Evolutionary conservation across 2,329 filamentous ascomycete species (phyloP).

Genomic region (Fusarium tjaetaba): DNA sequence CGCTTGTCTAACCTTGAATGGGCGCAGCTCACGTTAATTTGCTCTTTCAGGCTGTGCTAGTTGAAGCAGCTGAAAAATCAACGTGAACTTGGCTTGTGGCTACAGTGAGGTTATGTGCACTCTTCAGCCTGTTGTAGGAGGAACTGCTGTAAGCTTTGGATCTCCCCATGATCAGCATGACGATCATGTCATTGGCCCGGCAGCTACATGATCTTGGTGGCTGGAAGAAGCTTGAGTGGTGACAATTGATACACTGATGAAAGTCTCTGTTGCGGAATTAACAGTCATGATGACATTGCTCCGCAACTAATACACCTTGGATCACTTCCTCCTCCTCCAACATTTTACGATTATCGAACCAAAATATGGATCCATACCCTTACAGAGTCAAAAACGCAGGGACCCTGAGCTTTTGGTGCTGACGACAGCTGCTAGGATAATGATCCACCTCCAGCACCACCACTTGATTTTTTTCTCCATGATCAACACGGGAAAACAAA

Average conservation of each 20-base stretch:
- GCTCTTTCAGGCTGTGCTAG: conserved; percentile 14
- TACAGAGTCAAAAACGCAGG: conserved; percentile 3
- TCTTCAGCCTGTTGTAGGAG: background rate
- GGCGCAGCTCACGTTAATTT: conserved; percentile 33
- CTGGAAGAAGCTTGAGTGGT: conserved; percentile 15
- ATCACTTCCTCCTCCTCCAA: background rate
- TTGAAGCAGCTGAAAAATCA: conserved; percentile 15
- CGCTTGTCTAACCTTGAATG: conserved; percentile 22
- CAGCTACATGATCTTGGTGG: conserved; percentile 20
- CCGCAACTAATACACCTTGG: background rate
- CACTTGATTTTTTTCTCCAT: conserved; percentile 15
- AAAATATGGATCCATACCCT: conserved; percentile 14
- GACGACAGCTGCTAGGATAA: conserved; percentile 38
- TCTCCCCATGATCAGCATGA: conserved; percentile 29
- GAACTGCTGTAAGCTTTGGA: conserved; percentile 9
- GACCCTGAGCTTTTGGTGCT: conserved; percentile 35
- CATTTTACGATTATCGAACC: background rate
- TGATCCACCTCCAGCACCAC: conserved; percentile 26
- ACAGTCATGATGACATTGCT: conserved; percentile 21
- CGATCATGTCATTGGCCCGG: conserved; percentile 36
- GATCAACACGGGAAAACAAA: conserved; percentile 18
- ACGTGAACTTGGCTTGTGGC: conserved; percentile 2
- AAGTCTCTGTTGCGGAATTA: conserved; percentile 15
- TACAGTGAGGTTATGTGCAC: background rate
- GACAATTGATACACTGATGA: background rate